phyloP scores from a whole-genome alignment of 139 green algal genomes.

The Mesotaenium endlicherianum region DNA sequence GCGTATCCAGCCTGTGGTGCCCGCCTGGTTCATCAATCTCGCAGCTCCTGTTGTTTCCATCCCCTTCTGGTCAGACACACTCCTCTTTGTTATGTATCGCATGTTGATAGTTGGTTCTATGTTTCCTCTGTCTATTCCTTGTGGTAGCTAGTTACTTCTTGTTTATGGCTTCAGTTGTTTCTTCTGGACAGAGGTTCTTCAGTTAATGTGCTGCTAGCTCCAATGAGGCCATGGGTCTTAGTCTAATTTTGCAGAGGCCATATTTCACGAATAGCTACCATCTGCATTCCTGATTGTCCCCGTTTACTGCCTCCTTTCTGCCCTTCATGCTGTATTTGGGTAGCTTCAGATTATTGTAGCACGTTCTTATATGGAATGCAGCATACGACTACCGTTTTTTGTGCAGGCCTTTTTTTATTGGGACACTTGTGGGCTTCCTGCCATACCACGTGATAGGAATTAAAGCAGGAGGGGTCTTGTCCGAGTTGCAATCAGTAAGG shows the following conservation, averaged over 20 bases:
- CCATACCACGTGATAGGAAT: constrained; percentile 13
- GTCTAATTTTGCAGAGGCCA: neutral
- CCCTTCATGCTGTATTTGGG: neutral
- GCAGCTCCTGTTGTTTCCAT: constrained; percentile 71
- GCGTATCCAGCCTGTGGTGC: constrained; percentile 71
- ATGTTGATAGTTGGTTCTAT: neutral
- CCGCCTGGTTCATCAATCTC: constrained; percentile 80
- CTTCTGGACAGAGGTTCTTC: neutral
- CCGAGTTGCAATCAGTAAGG: constrained; percentile 17
- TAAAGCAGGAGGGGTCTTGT: constrained; percentile 41
- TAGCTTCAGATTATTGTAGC: neutral
- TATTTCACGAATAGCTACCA: no score
- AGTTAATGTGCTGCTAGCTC: neutral
- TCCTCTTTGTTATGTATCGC: constrained; percentile 3
- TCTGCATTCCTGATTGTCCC: constrained; percentile 1
- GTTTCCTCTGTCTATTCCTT: constrained; percentile 5
- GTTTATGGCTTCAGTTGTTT: constrained; percentile 13
- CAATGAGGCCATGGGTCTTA: constrained; percentile 5
- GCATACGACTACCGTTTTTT: neutral
- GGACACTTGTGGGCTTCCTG: constrained; percentile 32
- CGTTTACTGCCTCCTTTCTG: neutral
- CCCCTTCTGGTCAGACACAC: constrained; percentile 54
- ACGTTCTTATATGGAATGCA: neutral
- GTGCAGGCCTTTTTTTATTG: constrained; percentile 42
- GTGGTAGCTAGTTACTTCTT: neutral